phyloP scores from a whole-genome alignment of 306 rosid species.

The Phaseolus lunatus region DNA sequence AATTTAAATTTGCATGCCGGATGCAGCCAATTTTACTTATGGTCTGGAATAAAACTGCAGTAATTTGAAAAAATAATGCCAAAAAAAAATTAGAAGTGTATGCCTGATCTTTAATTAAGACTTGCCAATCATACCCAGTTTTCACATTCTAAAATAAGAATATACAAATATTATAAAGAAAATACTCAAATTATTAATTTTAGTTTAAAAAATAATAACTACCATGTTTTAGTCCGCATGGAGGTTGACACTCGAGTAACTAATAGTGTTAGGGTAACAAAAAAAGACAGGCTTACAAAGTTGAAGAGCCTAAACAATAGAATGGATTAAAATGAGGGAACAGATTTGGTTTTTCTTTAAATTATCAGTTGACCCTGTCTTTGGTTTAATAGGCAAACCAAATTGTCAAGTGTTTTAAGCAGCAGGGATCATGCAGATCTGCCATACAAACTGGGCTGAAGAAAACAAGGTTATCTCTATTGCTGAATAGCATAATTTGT shows the following conservation, averaged over 20 bases:
- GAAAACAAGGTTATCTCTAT: neutral
- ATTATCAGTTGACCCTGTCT: neutral
- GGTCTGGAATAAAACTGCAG: neutral
- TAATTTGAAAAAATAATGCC: neutral
- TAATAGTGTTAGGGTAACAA: neutral
- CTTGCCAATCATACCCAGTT: conserved; percentile 16
- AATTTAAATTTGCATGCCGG: neutral
- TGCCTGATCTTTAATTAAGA: neutral
- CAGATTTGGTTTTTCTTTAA: neutral
- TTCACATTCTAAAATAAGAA: neutral
- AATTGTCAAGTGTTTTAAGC: conserved; percentile 10
- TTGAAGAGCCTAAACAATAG: neutral
- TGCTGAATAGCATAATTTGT: neutral
- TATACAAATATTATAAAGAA: neutral
- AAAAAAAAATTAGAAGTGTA: neutral
- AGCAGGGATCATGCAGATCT: neutral
- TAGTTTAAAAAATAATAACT: neutral
- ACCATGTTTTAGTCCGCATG: neutral
- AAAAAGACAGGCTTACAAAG: neutral
- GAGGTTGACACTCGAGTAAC: neutral
- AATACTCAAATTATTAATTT: neutral
- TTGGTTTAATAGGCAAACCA: neutral
- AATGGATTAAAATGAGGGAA: neutral
- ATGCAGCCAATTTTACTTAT: neutral
- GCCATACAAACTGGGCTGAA: neutral